Evolutionary conservation across 805 yeast species (phyloP).

Genomic region (Yamadazyma sp.): DNA sequence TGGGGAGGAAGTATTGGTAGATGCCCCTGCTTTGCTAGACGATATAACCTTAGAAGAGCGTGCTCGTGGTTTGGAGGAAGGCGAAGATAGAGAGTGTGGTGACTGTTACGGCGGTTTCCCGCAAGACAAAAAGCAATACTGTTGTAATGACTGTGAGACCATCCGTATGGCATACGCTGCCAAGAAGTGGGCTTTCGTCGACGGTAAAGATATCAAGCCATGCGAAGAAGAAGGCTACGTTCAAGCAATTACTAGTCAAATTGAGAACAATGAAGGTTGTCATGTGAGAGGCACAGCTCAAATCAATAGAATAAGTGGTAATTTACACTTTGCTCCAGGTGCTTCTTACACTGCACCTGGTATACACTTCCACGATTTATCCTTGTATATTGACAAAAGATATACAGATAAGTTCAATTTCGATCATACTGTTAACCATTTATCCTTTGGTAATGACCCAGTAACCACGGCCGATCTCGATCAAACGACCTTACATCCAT

Average conservation of each 20-base stretch:
- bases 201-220: conserved; percentile 83
- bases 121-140: conserved; percentile 53
- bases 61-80: conserved; percentile 33
- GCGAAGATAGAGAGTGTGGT: conserved; percentile 62
- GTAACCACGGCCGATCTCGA: conserved; percentile 23
- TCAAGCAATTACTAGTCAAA: conserved; percentile 51
- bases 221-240: conserved; percentile 91
- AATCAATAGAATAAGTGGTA: conserved; percentile 85
- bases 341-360: conserved; percentile 59
- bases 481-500: conserved; percentile 56
- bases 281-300: conserved; percentile 75
- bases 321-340: conserved; percentile 96
- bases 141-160: conserved; percentile 85
- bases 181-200: conserved; percentile 84
- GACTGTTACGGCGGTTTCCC: conserved; percentile 84
- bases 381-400: conserved; percentile 64
- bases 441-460: conserved; percentile 75
- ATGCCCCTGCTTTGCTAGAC: conserved; percentile 23
- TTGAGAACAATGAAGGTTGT: conserved; percentile 74
- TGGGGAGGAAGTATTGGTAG: conserved; percentile 46
- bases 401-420: conserved; percentile 62
- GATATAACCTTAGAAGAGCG: conserved; percentile 26
- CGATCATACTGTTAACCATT: conserved; percentile 73
- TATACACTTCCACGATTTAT: conserved; percentile 81
- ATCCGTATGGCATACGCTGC: conserved; percentile 78